Evolutionary conservation across 2,329 filamentous ascomycete species (phyloP), one percentile per base, ranked within the genome.

Genomic region (Clarireedia hainanense): DNA sequence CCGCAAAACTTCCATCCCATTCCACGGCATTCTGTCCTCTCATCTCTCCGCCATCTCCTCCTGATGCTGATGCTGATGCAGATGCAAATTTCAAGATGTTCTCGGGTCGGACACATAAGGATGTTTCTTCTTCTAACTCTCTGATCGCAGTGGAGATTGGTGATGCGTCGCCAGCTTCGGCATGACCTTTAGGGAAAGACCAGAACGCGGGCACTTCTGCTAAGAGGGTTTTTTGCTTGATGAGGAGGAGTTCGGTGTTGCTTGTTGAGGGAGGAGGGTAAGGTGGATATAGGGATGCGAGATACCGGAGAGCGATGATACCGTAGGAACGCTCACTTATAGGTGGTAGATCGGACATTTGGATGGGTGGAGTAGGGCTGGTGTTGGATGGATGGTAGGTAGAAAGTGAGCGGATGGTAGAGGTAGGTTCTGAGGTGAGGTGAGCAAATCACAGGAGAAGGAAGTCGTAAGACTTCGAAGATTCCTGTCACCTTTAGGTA

Each of bases 261-360:
- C 30, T 42, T 15, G 55, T 50, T 36, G 48, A 50, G 6, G 49
- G 52, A 20, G 26, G 34, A 17, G 42, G 55, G 20, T 30, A 51
- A 9, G 55, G 55, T 27, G 26, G 15, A n/a, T 17, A 1, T 5
- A 58, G 40, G 39, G 20, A 6, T 7, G 59, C 49, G 47, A 46
- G n/a, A 47, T 52, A 54, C 34, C 58, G 57, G n/a, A 58, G 42
- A 23, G 59, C 14, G 15, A 63, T 58, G 14, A 63, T 57, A n/a
- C 60, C 60, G 50, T 60, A 62, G 26, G 60, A 63, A 46, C 61
- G 61, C 47, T 64, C 60, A 14, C 37, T 49, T 15, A 62, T 58
- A 5, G 52, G 34, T 42, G 54, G 52, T 0, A 55, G 20, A 15
- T 39, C 14, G 40, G 42, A 20, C 40, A 52, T 56, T 36, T 14